Percentiles rank a stretch among this genome's conserved stretches.
Conservation (phyloP, 2,329 filamentous ascomycete species). For the Aspergillus pseudoglaucus region DNA sequence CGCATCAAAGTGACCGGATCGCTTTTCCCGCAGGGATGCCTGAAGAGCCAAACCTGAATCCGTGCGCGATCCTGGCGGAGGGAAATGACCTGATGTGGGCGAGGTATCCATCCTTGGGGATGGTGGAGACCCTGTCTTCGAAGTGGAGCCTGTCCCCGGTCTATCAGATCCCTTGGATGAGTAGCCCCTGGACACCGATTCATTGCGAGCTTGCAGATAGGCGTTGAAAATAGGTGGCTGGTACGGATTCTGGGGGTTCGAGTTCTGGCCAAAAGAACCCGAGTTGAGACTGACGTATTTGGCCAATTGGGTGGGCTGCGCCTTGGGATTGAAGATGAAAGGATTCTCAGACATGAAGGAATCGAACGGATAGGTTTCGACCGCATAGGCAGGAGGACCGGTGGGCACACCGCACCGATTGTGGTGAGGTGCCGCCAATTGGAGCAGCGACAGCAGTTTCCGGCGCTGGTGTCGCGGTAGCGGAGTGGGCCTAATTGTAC, state of each 20-base stretch:
- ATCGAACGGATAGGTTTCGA: slow-evolving; percentile 88
- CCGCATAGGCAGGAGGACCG: slow-evolving; percentile 87
- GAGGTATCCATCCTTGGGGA: slow-evolving; percentile 55
- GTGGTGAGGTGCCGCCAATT: slow-evolving; percentile 84
- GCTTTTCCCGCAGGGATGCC: slow-evolving; percentile 82
- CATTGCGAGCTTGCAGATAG: slow-evolving; percentile 70
- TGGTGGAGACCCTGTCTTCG: slow-evolving; percentile 47
- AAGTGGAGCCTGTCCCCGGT: slow-evolving; percentile 64
- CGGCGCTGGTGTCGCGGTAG: slow-evolving; percentile 83
- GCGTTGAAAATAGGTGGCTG: slow-evolving; percentile 79
- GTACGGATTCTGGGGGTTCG: slow-evolving; percentile 45
- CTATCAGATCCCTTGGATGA: slow-evolving; percentile 51
- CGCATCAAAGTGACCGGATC: slow-evolving; percentile 85
- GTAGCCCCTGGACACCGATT: slow-evolving; percentile 43
- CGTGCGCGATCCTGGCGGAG: slow-evolving; percentile 73
- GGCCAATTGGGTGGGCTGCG: slow-evolving; percentile 65
- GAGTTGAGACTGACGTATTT: slow-evolving; percentile 89
- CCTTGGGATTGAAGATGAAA: slow-evolving; percentile 66
- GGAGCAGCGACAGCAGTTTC: slow-evolving; percentile 81
- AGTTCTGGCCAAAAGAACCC: slow-evolving; percentile 67
- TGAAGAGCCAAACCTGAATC: slow-evolving; percentile 88
- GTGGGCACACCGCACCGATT: slow-evolving; percentile 75
- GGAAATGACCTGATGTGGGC: slow-evolving; percentile 71
- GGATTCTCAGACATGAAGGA: slow-evolving; percentile 82
- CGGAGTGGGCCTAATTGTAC: slow-evolving; percentile 67